These are phyloP conservation scores for Carex littledalei DNA, from an alignment of 176 grass and related monocot species.

Conservation along the genomic window DNA sequence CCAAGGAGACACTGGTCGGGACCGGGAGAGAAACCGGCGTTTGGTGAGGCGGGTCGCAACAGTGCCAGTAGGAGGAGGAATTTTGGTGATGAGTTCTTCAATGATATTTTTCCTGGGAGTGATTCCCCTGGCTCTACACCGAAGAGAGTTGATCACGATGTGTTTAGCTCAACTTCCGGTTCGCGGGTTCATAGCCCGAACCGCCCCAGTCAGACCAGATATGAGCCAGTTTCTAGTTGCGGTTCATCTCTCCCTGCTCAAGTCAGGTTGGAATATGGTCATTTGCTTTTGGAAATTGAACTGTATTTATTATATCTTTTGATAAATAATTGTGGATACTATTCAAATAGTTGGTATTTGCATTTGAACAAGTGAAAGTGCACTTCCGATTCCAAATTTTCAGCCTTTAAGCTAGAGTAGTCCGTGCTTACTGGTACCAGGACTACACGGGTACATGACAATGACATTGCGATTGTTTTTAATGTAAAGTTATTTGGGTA, in stretches of 20 bases:
- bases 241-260: constrained; percentile 32
- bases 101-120: constrained; percentile 66
- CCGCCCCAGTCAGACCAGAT: constrained; percentile 22
- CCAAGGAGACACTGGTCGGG: constrained; percentile 26
- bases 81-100: constrained; percentile 69
- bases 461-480: neutral
- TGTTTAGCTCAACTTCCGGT: constrained; percentile 46
- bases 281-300: neutral
- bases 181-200: constrained; percentile 36
- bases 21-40: constrained; percentile 50
- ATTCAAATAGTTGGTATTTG: neutral
- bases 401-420: neutral
- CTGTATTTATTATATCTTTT: neutral
- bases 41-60: constrained; percentile 39
- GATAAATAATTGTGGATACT: neutral
- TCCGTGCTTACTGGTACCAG: neutral
- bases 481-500: neutral
- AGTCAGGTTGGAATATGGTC: constrained; percentile 16
- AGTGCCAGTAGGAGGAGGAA: constrained; percentile 52
- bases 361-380: neutral
- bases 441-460: neutral
- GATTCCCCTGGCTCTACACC: constrained; percentile 45
- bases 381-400: neutral
- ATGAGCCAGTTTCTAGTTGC: neutral
- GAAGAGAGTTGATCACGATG: constrained; percentile 39